Evolutionary conservation across 495 filamentous ascomycete species (phyloP), one percentile per base, ranked within the genome.

Genomic region (Sporormia fimetaria): DNA sequence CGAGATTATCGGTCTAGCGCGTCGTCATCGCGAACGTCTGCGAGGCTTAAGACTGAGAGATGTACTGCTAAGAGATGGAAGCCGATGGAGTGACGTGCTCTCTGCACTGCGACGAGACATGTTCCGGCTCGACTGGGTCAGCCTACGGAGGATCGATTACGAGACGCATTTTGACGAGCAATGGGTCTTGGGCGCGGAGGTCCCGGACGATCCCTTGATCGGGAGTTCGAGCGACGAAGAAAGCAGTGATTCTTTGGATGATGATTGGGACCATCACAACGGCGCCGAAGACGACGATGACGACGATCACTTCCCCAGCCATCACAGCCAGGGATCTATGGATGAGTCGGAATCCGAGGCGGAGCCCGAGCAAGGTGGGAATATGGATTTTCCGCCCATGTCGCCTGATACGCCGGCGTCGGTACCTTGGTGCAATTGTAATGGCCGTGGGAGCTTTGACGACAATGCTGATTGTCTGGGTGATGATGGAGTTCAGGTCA

Each of bases 61-160:
- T 26, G 65, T 83, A 12, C 65, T 70, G 10, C 66, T 84, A 5
- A 73, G 70, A 31, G 60, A 73, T 2, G 71, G 70, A 10, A 66
- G 70, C 17, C 59, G 62, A 21, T 84, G 80, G 80, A 62, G 65
- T 39, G 69, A 80, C 41, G 67, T 84, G 0, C 63, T 83, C 0
- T 46, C 56, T 4, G 62, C 68, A 4, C 63, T 84, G 6, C 66
- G 74, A 18, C 56, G 66, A 3, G 69, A 78, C 37, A 75, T 83
- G 69, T 57, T 66, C 14, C 56, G 62, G 10, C 55, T 82, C 3
- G 68, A 79, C 12, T 74, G 70, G 56, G 63, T 82, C 18, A 73
- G 74, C 38, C 58, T 83, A 11, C 63, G 71, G 12, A 63, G 71
- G 25, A 73, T 81, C 25, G 70, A 74, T 40, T 84, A 84, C 43